Evolutionary conservation across 2,329 filamentous ascomycete genomes (phyloP).

Genomic region (Cryphonectria japonica): DNA sequence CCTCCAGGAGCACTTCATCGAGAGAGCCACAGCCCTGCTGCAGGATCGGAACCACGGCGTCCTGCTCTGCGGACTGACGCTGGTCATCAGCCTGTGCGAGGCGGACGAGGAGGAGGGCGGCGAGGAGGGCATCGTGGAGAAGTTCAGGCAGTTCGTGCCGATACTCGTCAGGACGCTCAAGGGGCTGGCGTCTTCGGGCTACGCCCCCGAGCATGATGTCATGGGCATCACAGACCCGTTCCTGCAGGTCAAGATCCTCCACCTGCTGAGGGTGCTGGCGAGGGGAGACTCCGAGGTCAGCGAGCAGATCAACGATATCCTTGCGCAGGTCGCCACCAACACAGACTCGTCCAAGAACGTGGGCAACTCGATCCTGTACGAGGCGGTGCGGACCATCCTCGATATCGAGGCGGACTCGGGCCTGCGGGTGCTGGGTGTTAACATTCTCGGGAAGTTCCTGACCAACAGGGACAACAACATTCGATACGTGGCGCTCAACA

Average conservation of each 20-base stretch:
- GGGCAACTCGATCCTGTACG: slow-evolving; percentile 96
- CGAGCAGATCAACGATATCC: slow-evolving; percentile 97
- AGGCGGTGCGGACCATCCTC: slow-evolving; percentile 93
- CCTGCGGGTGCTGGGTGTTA: slow-evolving; percentile 90
- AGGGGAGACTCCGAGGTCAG: slow-evolving; percentile 85
- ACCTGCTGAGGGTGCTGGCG: slow-evolving; percentile 81
- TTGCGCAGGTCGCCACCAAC: slow-evolving; percentile 96
- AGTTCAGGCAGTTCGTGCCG: slow-evolving; percentile 85
- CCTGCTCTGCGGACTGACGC: slow-evolving; percentile 84
- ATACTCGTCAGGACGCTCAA: slow-evolving; percentile 89
- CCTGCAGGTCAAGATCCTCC: slow-evolving; percentile 93
- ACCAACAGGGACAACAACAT: slow-evolving; percentile 99
- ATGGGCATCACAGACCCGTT: slow-evolving; percentile 98
- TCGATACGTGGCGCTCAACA: slow-evolving; percentile 96
- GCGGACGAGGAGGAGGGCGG: slow-evolving; percentile 82
- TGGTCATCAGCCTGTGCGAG: slow-evolving; percentile 91
- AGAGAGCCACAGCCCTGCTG: slow-evolving; percentile 86
- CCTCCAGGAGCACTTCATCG: slow-evolving; percentile 93
- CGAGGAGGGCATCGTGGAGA: slow-evolving; percentile 87
- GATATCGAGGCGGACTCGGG: slow-evolving; percentile 98
- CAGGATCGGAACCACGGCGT: slow-evolving; percentile 97
- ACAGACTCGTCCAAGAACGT: slow-evolving; percentile 98
- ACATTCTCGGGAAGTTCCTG: slow-evolving; percentile 97
- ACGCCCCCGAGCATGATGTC: slow-evolving; percentile 96
- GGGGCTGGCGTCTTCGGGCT: slow-evolving; percentile 89